Evolutionary conservation across 495 filamentous ascomycete species (phyloP).

Genomic region (Aspergillus biplanus): DNA sequence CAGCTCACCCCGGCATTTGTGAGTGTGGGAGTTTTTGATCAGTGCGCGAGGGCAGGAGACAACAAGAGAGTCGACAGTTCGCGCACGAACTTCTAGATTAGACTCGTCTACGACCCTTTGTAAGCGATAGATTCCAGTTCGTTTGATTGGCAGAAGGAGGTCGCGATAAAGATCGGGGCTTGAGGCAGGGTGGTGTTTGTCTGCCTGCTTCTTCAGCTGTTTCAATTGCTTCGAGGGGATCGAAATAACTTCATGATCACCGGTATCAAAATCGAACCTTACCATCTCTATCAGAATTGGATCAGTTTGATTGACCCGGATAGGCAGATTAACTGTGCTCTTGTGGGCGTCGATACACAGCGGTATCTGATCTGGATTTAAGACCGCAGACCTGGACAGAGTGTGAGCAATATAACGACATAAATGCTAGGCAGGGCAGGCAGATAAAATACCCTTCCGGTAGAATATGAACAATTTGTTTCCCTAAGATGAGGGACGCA

Average conservation of each 20-base stretch:
- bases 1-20: constrained; percentile 81
- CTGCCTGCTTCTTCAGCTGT: constrained; percentile 64
- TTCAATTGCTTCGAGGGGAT: constrained; percentile 72
- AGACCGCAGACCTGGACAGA: constrained; percentile 68
- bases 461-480: constrained; percentile 94
- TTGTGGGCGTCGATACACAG: constrained; percentile 75
- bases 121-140: constrained; percentile 84
- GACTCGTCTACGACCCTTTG: constrained; percentile 86
- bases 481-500: constrained; percentile 87
- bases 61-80: constrained; percentile 74
- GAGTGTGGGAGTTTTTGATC: constrained; percentile 62
- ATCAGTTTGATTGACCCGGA: constrained; percentile 89
- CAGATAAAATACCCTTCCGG: constrained; percentile 73
- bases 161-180: constrained; percentile 56
- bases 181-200: constrained; percentile 50
- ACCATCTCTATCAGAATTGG: constrained; percentile 84
- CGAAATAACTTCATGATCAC: constrained; percentile 74
- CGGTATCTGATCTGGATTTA: constrained; percentile 77
- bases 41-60: constrained; percentile 79
- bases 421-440: background rate
- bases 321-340: constrained; percentile 69
- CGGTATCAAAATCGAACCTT: constrained; percentile 80
- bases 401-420: background rate
- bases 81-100: constrained; percentile 84
- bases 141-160: constrained; percentile 70